A percentile compares a stretch with the other conserved stretches of the same genome.
Evolutionary conservation across 805 yeast species (phyloP).

Genomic region (Saturnispora bothae): DNA sequence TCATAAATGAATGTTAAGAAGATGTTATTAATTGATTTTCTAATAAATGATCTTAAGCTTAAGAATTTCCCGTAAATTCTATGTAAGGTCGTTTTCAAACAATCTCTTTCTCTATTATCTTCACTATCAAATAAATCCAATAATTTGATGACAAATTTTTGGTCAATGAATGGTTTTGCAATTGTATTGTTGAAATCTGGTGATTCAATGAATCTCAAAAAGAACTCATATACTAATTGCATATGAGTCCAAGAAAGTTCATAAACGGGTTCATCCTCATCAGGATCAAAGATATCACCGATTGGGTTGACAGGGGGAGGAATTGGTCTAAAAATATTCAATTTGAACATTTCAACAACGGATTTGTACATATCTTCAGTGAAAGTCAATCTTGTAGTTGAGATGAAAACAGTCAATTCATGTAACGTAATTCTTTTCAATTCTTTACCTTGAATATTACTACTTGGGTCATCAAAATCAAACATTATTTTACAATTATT

Average conservation of each 20-base stretch:
- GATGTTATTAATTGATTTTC: slow-evolving; percentile 85
- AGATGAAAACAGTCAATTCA: slow-evolving; percentile 81
- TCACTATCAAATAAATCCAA: slow-evolving; percentile 91
- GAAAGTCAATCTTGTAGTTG: slow-evolving; percentile 70
- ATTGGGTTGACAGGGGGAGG: slow-evolving; percentile 98
- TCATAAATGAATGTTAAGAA: slow-evolving; percentile 90
- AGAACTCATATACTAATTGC: slow-evolving; percentile 93
- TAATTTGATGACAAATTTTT: slow-evolving; percentile 68
- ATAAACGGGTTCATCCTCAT: slow-evolving; percentile 95
- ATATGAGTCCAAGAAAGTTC: slow-evolving; percentile 99
- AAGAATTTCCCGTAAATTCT: slow-evolving; percentile 93
- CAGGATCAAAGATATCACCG: slow-evolving; percentile 95
- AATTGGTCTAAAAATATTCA: slow-evolving; percentile 85
- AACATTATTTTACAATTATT: slow-evolving; percentile 93
- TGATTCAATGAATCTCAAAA: slow-evolving; percentile 82
- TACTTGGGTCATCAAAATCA: slow-evolving; percentile 88
- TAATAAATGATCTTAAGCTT: slow-evolving; percentile 77
- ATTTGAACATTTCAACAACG: slow-evolving; percentile 82
- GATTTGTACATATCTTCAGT: slow-evolving; percentile 86
- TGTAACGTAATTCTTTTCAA: slow-evolving; percentile 77
- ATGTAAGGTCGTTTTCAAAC: slow-evolving; percentile 88
- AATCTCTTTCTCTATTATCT: slow-evolving; percentile 93
- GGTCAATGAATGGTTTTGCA: slow-evolving; percentile 92
- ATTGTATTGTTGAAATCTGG: slow-evolving; percentile 89
- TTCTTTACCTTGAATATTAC: slow-evolving; percentile 87